Conservation (phyloP, 768 basidiomycete species). For the Russula brevipes region DNA sequence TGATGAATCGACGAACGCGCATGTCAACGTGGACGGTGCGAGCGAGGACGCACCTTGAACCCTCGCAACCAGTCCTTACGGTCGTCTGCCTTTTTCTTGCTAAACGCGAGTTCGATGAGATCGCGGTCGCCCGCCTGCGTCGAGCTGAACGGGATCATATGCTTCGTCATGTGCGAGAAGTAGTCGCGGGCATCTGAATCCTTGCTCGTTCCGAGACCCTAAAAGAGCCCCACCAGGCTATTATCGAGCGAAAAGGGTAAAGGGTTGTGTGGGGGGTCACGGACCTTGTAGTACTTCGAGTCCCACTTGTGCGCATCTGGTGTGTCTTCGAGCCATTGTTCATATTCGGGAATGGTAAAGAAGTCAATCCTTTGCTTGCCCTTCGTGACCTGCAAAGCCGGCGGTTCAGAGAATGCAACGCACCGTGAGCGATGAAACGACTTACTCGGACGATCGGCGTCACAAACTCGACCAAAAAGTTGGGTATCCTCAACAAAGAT, state of each 20-base stretch:
- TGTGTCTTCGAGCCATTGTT: slow-evolving; percentile 81
- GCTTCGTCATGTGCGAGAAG: slow-evolving; percentile 87
- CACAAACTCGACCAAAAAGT: slow-evolving; percentile 96
- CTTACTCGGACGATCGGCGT: slow-evolving; percentile 94
- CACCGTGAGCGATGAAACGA: slow-evolving; percentile 11
- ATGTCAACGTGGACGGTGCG: too few relatives aligned
- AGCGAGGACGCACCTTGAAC: slow-evolving; percentile 56
- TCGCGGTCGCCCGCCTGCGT: slow-evolving; percentile 78
- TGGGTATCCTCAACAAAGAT: slow-evolving; percentile 81
- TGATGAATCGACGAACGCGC: neutral
- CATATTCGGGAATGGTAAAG: slow-evolving; percentile 97
- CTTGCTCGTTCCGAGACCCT: slow-evolving; percentile 95
- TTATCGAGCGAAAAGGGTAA: neutral
- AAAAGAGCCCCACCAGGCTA: neutral
- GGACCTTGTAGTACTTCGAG: slow-evolving; percentile 95
- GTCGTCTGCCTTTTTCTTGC: slow-evolving; percentile 98
- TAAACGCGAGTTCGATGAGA: slow-evolving; percentile 96
- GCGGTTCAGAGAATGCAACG: neutral
- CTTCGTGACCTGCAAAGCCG: slow-evolving; percentile 56
- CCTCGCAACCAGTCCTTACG: slow-evolving; percentile 97
- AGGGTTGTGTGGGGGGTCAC: slow-evolving; percentile 22
- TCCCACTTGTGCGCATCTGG: slow-evolving; percentile 77
- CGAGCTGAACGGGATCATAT: slow-evolving; percentile 88
- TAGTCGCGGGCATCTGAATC: slow-evolving; percentile 89
- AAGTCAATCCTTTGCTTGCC: slow-evolving; percentile 78